Evolutionary conservation across 202 grass and related monocot genomes (phyloP), one percentile per base, ranked within the genome.

Genomic region (Digitaria exilis): DNA sequence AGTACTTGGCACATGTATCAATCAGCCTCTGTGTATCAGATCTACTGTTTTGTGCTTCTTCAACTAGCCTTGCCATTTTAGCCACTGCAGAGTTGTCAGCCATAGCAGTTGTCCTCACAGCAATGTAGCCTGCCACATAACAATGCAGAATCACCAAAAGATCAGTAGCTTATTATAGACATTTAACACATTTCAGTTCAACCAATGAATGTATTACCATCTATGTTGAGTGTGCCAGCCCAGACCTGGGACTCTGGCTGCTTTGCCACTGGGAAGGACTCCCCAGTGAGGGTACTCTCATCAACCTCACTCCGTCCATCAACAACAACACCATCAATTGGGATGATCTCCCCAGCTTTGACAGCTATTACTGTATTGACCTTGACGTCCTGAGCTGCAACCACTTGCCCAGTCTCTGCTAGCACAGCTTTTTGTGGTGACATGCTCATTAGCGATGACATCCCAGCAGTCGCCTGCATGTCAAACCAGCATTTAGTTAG

Each of bases 1-100:
- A 96, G 77, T 96, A 99, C 85, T 94, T 99, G 50, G 93, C 86
- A 30, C 91, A 96, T 21, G 88, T 92, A 67, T 96, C 96, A 28
- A 99, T 99, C 82, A 94, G 69, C 83, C 83, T 89, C 82, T 99
- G 91, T 15, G 93, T 91, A 25, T 58, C 77, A 28, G 96, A 99
- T 74, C 93, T 82, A 43, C 78, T 96, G 83, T 90, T 99, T 65
- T 99, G 97, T 41, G 97, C 93, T 99, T 99, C 96, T 89, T 96
- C 96, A 30, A 96, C 96, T 16, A 96, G 61, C 69, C 93, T 92
- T 81, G 80, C 91, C 97, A 99, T 99, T 89, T 88, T 96, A 9
- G 97, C 97, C 9, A 97, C 93, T 0, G 93, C 86, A 43, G 97
- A 99, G 31, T 96, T 76, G 71, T 96, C 93, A 2, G 97, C 86